Evolutionary conservation across 139 green algal genomes (phyloP).

Genomic region (Coelastrella sp.): DNA sequence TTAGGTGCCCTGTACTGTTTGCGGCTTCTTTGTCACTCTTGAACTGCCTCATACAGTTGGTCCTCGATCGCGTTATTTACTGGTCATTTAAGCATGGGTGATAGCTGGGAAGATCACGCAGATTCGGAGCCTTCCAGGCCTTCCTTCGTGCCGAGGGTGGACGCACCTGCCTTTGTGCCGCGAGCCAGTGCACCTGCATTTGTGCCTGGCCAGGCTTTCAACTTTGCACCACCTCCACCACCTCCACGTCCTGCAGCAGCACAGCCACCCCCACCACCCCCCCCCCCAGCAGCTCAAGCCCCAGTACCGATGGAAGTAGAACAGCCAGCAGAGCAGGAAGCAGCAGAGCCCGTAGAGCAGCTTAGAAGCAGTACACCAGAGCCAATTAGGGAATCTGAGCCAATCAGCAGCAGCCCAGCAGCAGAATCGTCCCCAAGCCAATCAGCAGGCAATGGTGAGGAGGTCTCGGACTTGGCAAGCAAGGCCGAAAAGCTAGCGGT

Average conservation of each 20-base stretch:
- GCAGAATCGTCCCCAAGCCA: constrained; percentile 7
- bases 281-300: constrained; percentile 25
- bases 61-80: not conserved
- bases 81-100: not conserved
- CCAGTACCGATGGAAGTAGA: constrained; percentile 12
- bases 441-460: constrained; percentile 6
- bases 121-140: constrained; percentile 8
- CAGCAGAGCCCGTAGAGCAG: constrained; percentile 18
- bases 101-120: constrained; percentile 40
- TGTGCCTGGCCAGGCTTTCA: constrained; percentile 42
- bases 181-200: constrained; percentile 68
- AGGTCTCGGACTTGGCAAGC: constrained; percentile 5
- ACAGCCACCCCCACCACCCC: constrained; percentile 16
- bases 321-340: constrained; percentile 13
- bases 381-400: constrained; percentile 23
- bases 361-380: constrained; percentile 42
- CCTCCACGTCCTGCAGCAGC: constrained; percentile 35
- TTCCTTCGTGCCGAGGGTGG: constrained; percentile 38
- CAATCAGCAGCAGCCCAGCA: constrained; percentile 27
- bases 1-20: not conserved
- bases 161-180: constrained; percentile 75
- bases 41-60: not conserved
- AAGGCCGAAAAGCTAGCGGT: constrained; percentile 56
- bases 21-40: constrained; percentile 19
- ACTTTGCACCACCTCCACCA: constrained; percentile 36